Base-by-base conservation (phyloP, 495 filamentous ascomycete genomes). In the Xeromyces bisporus region DNA sequence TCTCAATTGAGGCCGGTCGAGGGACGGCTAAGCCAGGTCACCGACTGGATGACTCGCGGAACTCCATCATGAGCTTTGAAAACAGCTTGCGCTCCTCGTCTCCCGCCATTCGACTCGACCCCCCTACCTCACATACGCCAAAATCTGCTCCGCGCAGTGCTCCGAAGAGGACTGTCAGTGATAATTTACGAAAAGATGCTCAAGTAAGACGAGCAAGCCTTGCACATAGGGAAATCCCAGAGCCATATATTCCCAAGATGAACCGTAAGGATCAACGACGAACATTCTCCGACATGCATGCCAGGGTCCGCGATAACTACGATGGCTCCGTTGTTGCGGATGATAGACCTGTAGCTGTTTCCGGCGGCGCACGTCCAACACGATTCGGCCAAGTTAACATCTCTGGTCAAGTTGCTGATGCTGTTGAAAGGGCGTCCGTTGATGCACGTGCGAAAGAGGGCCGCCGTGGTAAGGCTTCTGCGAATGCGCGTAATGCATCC, bases 251-350 rank as follows among this genome's bases (percentile, higher is more conserved):
- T 3, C 46, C 50, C 3, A 55, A 53, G 30, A 31, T 48, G 13
- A 47, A 43, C 29, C 49, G 52, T 28, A 44, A 35, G 20, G 51
- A 53, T 23, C 49, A 56, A 34, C 49, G 56, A 15, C 55, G 56
- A 2, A 60, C 66, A 4, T 47, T 69, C 4, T 60, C 65, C 6
- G 58, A 69, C 13, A 60, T 67, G 51, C 68, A 75, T 35, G 64
- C 66, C 7, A 66, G 59, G 38, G 61, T 67, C 7, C 55, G 58
- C 7, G 65, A 67, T 20, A 56, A 56, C 34, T 70, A 75, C 38
- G 68, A 72, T 26, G 58, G 59, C 2, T 71, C 68, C 15, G 52
- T 62, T 18, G 32, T 66, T 16, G 55, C 44, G 23, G 65, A 69
- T 24, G 66, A 69, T 29, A 51, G 65, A 20, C 70, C 70, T 10